Evolutionary conservation across 208 protist genomes (phyloP).

Genomic region (Leptomonas pyrrhocoris): DNA sequence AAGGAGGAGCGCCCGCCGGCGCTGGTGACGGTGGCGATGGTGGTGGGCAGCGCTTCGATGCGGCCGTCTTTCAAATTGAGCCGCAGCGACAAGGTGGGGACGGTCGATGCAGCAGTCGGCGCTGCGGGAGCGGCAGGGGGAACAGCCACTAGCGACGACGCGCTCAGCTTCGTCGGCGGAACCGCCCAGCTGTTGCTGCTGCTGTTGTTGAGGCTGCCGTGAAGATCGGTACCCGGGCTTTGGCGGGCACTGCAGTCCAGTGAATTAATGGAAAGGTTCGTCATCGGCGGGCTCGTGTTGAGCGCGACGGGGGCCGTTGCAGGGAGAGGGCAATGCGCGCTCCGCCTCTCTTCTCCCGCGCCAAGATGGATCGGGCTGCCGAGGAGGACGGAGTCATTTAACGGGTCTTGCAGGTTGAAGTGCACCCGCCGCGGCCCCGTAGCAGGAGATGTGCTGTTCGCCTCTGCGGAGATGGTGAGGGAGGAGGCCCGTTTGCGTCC

Average conservation of each 20-base stretch:
- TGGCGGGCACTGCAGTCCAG: not conserved
- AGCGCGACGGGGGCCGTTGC: not conserved
- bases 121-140: not conserved
- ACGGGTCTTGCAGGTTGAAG: conserved; percentile 10
- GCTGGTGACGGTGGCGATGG: not conserved
- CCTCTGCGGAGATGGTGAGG: not conserved
- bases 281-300: conserved; percentile 9
- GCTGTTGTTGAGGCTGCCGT: not conserved
- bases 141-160: not conserved
- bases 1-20: not conserved
- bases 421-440: conserved; percentile 10
- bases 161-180: not conserved
- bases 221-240: not conserved
- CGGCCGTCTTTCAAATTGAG: conserved; percentile 24
- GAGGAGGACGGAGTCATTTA: not conserved
- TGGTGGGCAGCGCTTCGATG: conserved; percentile 15
- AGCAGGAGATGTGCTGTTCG: not conserved
- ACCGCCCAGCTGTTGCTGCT: not conserved
- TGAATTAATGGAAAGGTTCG: not conserved
- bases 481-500: not conserved
- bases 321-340: not conserved
- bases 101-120: not conserved
- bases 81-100: conserved; percentile 15
- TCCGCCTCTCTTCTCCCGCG: not conserved
- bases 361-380: not conserved